phyloP scores from a whole-genome alignment of 129 eudicot species.

The Pseudognaphalium luteoalbum region DNA sequence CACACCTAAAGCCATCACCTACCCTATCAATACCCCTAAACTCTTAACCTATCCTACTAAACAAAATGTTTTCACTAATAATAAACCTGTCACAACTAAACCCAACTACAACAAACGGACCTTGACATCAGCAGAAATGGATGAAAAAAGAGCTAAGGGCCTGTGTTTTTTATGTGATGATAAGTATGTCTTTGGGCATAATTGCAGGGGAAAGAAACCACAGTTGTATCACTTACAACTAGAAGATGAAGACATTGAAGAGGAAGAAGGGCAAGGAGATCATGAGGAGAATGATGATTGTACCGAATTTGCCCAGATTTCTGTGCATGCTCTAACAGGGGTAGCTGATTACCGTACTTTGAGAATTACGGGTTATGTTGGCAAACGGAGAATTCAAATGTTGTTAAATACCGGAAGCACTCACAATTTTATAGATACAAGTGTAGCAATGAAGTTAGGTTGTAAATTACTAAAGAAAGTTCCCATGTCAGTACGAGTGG shows the following conservation, averaged over 20 bases:
- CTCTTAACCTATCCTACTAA: neutral
- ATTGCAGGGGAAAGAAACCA: slow-evolving; percentile 11
- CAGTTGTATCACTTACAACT: neutral
- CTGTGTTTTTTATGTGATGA: slow-evolving; percentile 28
- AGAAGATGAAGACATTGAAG: slow-evolving; percentile 3
- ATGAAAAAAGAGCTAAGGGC: slow-evolving; percentile 19
- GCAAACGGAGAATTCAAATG: neutral
- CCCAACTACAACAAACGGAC: neutral
- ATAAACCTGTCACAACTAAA: neutral
- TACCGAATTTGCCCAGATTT: slow-evolving; percentile 13
- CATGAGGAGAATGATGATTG: neutral
- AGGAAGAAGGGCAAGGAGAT: neutral
- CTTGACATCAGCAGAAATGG: slow-evolving; percentile 1
- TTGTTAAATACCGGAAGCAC: slow-evolving; percentile 22
- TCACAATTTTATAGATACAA: slow-evolving; percentile 6
- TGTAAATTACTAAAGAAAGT: neutral
- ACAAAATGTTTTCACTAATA: neutral
- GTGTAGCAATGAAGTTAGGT: slow-evolving; percentile 1
- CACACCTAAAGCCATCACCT: neutral
- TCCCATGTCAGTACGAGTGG: slow-evolving; percentile 1
- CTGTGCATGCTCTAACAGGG: slow-evolving; percentile 13
- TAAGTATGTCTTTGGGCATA: slow-evolving; percentile 4
- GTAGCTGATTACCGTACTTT: neutral
- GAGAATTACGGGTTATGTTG: slow-evolving; percentile 1
- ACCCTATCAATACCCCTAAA: neutral